Conservation (phyloP, 2,329 filamentous ascomycete species). For the Lachnellula suecica region DNA sequence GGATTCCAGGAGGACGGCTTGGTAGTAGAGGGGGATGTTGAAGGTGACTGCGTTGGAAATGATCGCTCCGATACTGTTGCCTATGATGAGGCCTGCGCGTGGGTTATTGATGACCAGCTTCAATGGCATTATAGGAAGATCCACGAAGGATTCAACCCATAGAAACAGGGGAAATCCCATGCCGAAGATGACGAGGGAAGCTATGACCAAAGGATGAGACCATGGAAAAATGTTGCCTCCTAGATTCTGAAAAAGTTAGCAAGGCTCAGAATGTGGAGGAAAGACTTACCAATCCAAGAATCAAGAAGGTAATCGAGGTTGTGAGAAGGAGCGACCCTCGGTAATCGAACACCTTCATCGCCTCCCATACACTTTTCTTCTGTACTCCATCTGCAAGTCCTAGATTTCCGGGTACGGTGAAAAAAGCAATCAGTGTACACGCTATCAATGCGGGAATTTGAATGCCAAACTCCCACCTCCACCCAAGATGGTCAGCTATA, state of each 20-base stretch:
- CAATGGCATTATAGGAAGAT: slow-evolving; percentile 60
- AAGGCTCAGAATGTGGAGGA: not conserved
- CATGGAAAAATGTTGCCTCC: slow-evolving; percentile 65
- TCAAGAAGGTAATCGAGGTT: slow-evolving; percentile 51
- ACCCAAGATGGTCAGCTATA: slow-evolving; percentile 69
- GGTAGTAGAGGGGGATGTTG: slow-evolving; percentile 72
- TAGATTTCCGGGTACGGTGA: slow-evolving; percentile 52
- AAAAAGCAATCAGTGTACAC: slow-evolving; percentile 43
- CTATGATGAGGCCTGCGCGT: slow-evolving; percentile 56
- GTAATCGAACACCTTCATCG: slow-evolving; percentile 56
- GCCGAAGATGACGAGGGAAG: slow-evolving; percentile 47
- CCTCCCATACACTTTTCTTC: slow-evolving; percentile 44
- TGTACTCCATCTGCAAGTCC: slow-evolving; percentile 45
- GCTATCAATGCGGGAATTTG: slow-evolving; percentile 54
- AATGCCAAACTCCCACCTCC: slow-evolving; percentile 70
- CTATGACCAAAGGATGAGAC: slow-evolving; percentile 58
- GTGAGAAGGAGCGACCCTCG: slow-evolving; percentile 54
- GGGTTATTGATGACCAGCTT: slow-evolving; percentile 49
- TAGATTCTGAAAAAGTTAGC: slow-evolving; percentile 44
- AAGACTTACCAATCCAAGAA: slow-evolving; percentile 53
- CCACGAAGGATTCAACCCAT: slow-evolving; percentile 48
- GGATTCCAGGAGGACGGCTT: slow-evolving; percentile 68
- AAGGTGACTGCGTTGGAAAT: slow-evolving; percentile 57
- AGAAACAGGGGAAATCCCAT: slow-evolving; percentile 51
- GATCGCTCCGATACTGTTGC: slow-evolving; percentile 52